Conservation (phyloP, 768 basidiomycete species). For the Leucosporidium yakuticum region DNA sequence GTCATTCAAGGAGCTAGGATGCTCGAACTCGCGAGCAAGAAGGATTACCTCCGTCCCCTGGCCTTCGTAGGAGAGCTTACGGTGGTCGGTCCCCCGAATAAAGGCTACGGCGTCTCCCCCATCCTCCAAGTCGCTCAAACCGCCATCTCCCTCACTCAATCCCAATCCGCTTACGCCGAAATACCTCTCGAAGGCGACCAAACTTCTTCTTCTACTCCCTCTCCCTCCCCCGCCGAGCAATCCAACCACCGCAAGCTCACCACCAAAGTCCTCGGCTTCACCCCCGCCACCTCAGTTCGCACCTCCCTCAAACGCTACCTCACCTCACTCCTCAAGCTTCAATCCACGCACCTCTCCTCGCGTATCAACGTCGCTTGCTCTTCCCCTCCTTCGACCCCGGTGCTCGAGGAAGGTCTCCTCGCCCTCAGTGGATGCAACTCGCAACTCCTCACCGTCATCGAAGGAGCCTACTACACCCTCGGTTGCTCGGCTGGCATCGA, state of each 20-base stretch:
- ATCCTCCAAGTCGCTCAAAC: constrained; percentile 21
- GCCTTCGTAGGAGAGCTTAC: constrained; percentile 36
- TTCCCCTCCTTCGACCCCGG: constrained; percentile 31
- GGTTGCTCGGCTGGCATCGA: constrained; percentile 34
- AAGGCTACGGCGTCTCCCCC: not conserved
- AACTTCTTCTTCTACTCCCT: not conserved
- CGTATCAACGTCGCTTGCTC: constrained; percentile 36
- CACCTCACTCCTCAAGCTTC: constrained; percentile 26
- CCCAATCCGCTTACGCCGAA: constrained; percentile 30
- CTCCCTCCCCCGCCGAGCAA: constrained; percentile 16
- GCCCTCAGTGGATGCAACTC: constrained; percentile 35
- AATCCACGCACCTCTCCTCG: constrained; percentile 23
- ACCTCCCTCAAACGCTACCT: constrained; percentile 30
- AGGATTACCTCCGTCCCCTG: constrained; percentile 32
- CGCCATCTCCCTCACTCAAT: constrained; percentile 28
- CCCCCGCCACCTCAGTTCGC: constrained; percentile 22
- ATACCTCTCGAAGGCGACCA: constrained; percentile 8
- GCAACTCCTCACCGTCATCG: constrained; percentile 36
- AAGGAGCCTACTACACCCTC: constrained; percentile 32
- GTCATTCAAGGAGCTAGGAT: constrained; percentile 31
- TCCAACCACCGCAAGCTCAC: constrained; percentile 28
- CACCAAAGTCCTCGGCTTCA: constrained; percentile 29
- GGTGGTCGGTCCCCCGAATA: constrained; percentile 25
- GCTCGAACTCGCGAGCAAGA: constrained; percentile 28
- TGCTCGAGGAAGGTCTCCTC: constrained; percentile 37